Base-by-base conservation (phyloP, 306 rosid species). In the Citrullus colocynthis region DNA sequence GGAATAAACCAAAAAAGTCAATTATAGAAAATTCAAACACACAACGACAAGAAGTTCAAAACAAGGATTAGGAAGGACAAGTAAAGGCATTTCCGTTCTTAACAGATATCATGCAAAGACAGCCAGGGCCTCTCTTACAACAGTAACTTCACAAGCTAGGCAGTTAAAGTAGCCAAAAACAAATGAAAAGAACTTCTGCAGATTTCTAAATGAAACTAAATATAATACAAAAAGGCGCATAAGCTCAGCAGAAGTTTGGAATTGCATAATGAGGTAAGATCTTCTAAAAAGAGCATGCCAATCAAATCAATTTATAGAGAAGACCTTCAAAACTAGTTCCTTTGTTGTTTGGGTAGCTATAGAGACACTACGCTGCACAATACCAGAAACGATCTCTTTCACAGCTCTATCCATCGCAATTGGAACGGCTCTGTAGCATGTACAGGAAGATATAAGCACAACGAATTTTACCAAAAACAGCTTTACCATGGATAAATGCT, bases 301-400 rank as follows among this genome's bases (percentile, higher is more conserved):
- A 77, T 21, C 24, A 75, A 34, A 3, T 54, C 17, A 10, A 28
- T 4, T 67, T 20, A 78, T 74, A 34, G 51, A 49, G 56, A 79
- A 75, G 77, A 96, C 99, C 99, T 96, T 96, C 81, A 92, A 86
- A 81, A 96, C 99, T 82, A 96, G 97, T 78, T 92, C 99, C 83
- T 96, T 96, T 9, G 99, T 96, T 39, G 99, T 96, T 84, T 96
- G 98, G 58, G 99, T 91, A 44, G 98, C 99, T 81, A 96, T 96
- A 77, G 99, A 96, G 78, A 96, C 98, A 83, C 96, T 93, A 36
- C 99, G 99, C 86, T 92, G 97, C 82, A 96, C 97, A 74, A 96
- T 91, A 66, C 93, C 83, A 74, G 90, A 18, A 80, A 92, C 97
- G 39, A 93, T 96, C 74, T 96, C 97, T 81, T 91, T 93, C 82